A percentile compares a stretch with the other conserved stretches of the same genome.
Conservation (phyloP, 179 eudicot genomes). For the Beta macrorhiza region DNA sequence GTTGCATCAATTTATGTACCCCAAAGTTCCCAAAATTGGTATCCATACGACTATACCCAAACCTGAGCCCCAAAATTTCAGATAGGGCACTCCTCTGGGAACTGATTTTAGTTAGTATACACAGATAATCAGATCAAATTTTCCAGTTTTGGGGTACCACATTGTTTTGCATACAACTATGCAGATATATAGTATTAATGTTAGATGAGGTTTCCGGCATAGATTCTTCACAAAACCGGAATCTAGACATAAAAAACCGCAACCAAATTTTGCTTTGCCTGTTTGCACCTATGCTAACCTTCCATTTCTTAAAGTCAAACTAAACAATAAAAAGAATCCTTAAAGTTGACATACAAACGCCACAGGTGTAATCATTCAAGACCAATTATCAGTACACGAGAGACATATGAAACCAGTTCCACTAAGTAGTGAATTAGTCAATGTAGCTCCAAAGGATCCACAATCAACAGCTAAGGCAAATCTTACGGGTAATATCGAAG, state of each 20-base stretch:
- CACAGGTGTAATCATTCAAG: too few species aligned
- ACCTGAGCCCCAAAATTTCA: background rate
- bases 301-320: background rate
- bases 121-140: background rate
- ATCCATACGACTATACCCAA: background rate
- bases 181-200: background rate
- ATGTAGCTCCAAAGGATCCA: background rate
- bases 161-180: background rate
- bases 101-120: background rate
- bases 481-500: slow-evolving; percentile 96
- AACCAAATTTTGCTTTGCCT: background rate
- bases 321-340: background rate
- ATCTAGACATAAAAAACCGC: background rate
- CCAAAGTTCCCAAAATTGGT: background rate
- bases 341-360: background rate
- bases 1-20: background rate
- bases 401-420: background rate
- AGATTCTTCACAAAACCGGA: background rate
- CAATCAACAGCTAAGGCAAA: background rate
- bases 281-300: background rate
- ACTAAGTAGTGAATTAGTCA: background rate
- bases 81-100: background rate
- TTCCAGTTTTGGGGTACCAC: background rate
- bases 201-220: background rate
- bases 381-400: too few species aligned